Base-by-base conservation (phyloP, 2,329 filamentous ascomycete species). In the Aspergillus sp. region DNA sequence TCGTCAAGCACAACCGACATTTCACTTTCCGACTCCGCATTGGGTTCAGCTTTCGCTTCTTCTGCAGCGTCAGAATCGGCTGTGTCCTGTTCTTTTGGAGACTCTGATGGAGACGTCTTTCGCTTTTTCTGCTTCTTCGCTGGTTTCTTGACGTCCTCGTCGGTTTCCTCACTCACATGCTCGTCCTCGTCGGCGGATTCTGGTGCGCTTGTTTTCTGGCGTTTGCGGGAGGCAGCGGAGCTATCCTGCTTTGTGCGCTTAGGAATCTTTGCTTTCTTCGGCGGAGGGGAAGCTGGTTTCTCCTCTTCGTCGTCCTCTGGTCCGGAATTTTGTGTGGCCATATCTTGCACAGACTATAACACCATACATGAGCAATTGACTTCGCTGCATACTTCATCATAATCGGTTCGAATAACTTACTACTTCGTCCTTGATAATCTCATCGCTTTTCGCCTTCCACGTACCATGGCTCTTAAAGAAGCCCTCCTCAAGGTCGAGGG, bases 1-100 rank as follows among this genome's bases (percentile, higher is more conserved):
- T 93, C 89, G 65, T 96, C 92, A 38, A 94, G 75, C n/a, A 96
- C 79, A 3, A 83, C 80, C 0, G 89, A 93, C 70, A 90, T 75
- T 49, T 89, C 86, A 64, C 80, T 85, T 44, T 86, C 81, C 0
- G 81, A 82, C 8, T 65, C 73, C 19, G 74, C 75, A 61, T 75
- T 75, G n/a, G 69, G 72, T 10, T 71, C 70, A 19, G 66, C 64
- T 60, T 57, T 56, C 7, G 42, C 6, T 8, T 56, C 48, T 13
- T 60, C 52, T 26, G 40, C 53, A 6, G 20, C 51, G 24, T 62
- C 52, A 14, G 50, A 56, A 13, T 60, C 50, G 2, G 61, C 51
- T 19, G 42, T 32, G 3, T 49, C 33, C 3, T 49, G 26, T 41
- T 53, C 38, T 11, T 59, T 53, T 20, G 52, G 48, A 19, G 54